Percentiles rank a stretch among this genome's conserved stretches.
Evolutionary conservation across 345 rosid species (phyloP).

Genomic region (Physaria fendleri): DNA sequence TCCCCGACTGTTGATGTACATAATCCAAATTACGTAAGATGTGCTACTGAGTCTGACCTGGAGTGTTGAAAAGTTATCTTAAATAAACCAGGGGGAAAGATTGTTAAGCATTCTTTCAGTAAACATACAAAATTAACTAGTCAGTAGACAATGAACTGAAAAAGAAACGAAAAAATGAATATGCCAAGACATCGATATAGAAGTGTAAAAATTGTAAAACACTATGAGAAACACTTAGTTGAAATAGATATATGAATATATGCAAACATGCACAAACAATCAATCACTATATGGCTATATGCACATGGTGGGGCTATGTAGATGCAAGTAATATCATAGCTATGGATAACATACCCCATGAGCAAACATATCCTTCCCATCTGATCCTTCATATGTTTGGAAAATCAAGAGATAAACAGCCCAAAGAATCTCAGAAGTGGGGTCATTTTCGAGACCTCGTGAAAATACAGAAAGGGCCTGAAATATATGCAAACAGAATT

Average conservation of each 20-base stretch:
- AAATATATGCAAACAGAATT: slow-evolving; percentile 23
- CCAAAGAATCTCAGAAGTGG: slow-evolving; percentile 77
- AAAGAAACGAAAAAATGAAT: background rate
- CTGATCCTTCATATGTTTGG: slow-evolving; percentile 38
- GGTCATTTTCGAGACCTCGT: slow-evolving; percentile 71
- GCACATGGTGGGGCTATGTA: slow-evolving; percentile 2
- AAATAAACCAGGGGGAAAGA: slow-evolving; percentile 14
- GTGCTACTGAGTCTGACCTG: slow-evolving; percentile 66
- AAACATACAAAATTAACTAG: background rate
- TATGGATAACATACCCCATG: slow-evolving; percentile 55
- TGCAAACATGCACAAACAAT: background rate
- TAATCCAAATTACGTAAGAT: slow-evolving; percentile 84
- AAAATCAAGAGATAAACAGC: slow-evolving; percentile 62
- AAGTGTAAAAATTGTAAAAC: slow-evolving; percentile 1
- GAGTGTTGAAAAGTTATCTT: slow-evolving; percentile 36
- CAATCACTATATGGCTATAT: slow-evolving; percentile 13
- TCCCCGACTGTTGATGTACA: slow-evolving; percentile 77
- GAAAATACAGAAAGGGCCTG: slow-evolving; percentile 78
- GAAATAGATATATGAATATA: background rate
- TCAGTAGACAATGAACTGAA: background rate
- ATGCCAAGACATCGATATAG: background rate
- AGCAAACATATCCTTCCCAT: slow-evolving; percentile 55
- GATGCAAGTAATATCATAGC: slow-evolving; percentile 19
- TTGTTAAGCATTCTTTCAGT: background rate
- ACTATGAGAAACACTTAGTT: background rate